Percentiles rank a stretch among this genome's conserved stretches.
These are phyloP conservation scores for Diaporthe caulivora DNA, from an alignment of 2,329 filamentous ascomycete species.

Conservation along the genomic window DNA sequence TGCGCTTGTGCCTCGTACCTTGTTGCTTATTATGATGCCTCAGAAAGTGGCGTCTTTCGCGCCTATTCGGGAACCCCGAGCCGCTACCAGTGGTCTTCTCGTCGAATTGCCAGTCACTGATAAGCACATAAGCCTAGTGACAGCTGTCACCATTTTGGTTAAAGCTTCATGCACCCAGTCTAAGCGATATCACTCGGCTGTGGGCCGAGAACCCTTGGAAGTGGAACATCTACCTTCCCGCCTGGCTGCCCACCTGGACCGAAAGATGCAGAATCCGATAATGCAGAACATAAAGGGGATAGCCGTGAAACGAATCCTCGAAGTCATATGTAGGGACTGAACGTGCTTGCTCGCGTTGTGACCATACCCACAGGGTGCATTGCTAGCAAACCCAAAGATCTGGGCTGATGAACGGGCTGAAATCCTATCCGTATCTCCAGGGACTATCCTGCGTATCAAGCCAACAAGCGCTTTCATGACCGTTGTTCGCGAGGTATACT, in stretches of 20 bases:
- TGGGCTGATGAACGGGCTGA: background rate
- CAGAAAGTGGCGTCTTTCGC: background rate
- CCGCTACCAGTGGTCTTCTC: background rate
- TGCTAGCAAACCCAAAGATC: conserved; percentile 14
- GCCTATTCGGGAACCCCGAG: background rate
- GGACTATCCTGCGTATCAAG: background rate
- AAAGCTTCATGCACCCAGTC: background rate
- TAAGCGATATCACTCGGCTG: background rate
- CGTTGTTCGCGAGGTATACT: background rate
- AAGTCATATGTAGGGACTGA: background rate
- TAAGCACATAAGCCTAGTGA: background rate
- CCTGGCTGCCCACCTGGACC: background rate
- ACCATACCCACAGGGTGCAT: background rate
- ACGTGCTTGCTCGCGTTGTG: background rate
- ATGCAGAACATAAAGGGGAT: background rate
- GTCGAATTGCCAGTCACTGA: background rate
- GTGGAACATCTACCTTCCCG: background rate
- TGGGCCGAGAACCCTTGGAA: too few relatives aligned
- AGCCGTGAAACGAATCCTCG: background rate
- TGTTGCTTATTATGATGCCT: background rate
- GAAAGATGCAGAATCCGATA: background rate
- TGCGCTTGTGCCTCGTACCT: background rate
- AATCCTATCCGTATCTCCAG: background rate
- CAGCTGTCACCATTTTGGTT: background rate
- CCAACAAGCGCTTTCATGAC: background rate